Percentiles rank a stretch among this genome's conserved stretches.
Conservation (phyloP, 1,284 basidiomycete species). For the Austropuccinia psidii region DNA sequence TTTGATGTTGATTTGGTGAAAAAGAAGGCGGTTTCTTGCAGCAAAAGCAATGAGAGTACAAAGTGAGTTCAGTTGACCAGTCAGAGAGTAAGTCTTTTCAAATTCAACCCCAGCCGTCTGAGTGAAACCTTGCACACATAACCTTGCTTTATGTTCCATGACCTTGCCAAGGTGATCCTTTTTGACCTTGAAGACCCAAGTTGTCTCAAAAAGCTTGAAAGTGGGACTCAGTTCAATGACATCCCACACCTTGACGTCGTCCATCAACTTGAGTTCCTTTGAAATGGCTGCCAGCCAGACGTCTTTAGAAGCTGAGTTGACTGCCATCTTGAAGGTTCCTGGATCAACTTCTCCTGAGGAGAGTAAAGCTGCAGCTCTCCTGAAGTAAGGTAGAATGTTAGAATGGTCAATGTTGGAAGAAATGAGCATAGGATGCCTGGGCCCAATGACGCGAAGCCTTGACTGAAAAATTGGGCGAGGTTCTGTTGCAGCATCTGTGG, state of each 20-base stretch:
- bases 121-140: neutral
- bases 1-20: slow-evolving; percentile 8
- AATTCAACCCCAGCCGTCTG: neutral
- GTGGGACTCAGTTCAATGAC: neutral
- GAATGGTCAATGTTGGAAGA: no score
- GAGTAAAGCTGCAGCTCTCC: no score
- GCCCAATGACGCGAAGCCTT: no score
- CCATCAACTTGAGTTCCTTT: neutral
- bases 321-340: no score
- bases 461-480: no score
- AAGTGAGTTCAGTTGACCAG: neutral
- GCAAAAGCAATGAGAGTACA: neutral
- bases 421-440: no score
- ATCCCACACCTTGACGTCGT: neutral
- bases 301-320: no score
- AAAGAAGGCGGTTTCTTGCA: neutral
- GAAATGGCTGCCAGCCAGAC: neutral
- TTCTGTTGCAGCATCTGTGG: no score
- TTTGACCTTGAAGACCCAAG: slow-evolving; percentile 11
- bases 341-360: no score
- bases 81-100: neutral
- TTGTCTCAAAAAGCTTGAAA: neutral
- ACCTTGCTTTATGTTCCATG: neutral
- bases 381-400: no score
- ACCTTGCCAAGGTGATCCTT: neutral